Evolutionary conservation across 1,284 basidiomycete genomes (phyloP), one percentile per base, ranked within the genome.

Genomic region (Ceratobasidium sp.): DNA sequence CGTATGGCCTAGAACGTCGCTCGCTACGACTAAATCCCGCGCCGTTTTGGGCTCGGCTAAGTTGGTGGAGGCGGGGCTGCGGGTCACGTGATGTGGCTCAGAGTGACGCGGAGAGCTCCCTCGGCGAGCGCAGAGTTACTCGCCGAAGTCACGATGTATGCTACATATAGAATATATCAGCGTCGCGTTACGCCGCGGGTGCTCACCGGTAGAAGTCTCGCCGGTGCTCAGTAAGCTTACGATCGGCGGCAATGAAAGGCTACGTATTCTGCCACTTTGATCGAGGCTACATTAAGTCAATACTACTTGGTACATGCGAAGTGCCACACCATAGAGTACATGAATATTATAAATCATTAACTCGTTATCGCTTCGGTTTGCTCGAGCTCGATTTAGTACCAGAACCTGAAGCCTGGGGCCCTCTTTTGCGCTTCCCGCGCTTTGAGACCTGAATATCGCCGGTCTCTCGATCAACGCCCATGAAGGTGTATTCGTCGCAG

Each of bases 11-110:
- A 28, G 57, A 59, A 23, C 23, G 5, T 59, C 20, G 23, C 17
- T 52, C 50, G 17, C 50, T 52, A 52, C 50, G 50, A 52, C 12
- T 17, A 4, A 52, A 52, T 52, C 50, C 50, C 50, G 50, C 23
- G 57, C 57, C 57, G 23, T 59, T 59, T 59, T 59, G 26, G 57
- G 54, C 26, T 57, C n/a, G 54, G 54, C 54, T 57, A 57, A 57
- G 57, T 17, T 10, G 57, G 57, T 61, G 57, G 57, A 61, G 57
- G 26, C 20, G 57, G 57, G 9, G 57, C 46, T 48, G 17, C 46
- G 7, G 20, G 52, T 56, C 52, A 56, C 52, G 52, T 56, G 52
- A 56, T 23, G n/a, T 23, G 23, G 5, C 50, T 52, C 2, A 2
- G 50, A 52, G 50, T 52, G 50, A 52, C 50, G n/a, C 17, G 20